Evolutionary conservation across 2,329 filamentous ascomycete genomes (phyloP), one percentile per base, ranked within the genome.

Genomic region (Orbilia brochopaga): DNA sequence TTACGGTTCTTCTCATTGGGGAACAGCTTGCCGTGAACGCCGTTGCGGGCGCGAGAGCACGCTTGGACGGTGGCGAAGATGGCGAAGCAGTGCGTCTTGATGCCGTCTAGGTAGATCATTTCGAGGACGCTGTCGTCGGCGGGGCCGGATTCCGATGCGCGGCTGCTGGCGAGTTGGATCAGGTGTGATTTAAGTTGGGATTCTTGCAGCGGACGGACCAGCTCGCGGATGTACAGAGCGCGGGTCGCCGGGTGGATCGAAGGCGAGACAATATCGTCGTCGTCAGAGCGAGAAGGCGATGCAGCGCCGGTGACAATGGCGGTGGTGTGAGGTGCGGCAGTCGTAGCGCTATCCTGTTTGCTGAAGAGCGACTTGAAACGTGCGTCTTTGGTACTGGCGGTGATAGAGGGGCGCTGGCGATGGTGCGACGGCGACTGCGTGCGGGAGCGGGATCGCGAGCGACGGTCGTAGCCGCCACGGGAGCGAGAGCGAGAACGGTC

Each of bases 71-170:
- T 88, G 50, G 83, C 81, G 78, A 97, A 93, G 23, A 86, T 82
- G 40, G 88, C 89, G 77, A 97, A 90, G 7, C 91, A 91, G 79
- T 99, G 94, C 0, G 92, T 95, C 74, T 90, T 88, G 77, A 97
- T 90, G 32, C 84, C 83, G 78, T 97, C 93, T 42, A 97, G 83
- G 78, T 90, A 91, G 77, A 95, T 91, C 24, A 85, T 82, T 19
- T 84, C 80, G 42, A 96, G 82, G 11, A 86, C 80, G 1, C 46
- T 55, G 37, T 85, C 82, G 4, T 84, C 78, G 3, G 37, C 62
- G 11, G 11, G 52, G 37, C 17, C 42, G 3, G 59, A 50, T 10
- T 67, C 61, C 11, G 55, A 54, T 10, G 72, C 35, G 19, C 44
- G 15, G 55, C 87, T 82, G 1, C 82, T 79, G 1, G 91, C 90